These are phyloP conservation scores for Hymenoscyphus salicellus DNA, from an alignment of 2,329 filamentous ascomycete species.

Conservation along the genomic window DNA sequence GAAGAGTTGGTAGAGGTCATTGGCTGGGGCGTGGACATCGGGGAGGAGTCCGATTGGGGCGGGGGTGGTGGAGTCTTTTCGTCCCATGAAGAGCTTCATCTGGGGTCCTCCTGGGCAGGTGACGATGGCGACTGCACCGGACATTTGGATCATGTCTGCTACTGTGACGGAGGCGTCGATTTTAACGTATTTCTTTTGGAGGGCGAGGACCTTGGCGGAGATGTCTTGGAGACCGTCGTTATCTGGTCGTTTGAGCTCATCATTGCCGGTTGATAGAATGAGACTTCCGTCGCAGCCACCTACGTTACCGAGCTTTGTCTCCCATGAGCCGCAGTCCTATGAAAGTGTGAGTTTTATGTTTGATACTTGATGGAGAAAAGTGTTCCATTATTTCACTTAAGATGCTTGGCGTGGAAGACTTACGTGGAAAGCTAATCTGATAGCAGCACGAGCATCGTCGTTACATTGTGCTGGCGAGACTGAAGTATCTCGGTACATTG, in stretches of 20 bases:
- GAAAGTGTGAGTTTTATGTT: slow-evolving; percentile 12
- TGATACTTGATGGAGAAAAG: neutral
- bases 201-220: slow-evolving; percentile 12
- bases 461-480: slow-evolving; percentile 19
- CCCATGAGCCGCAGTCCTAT: slow-evolving; percentile 24
- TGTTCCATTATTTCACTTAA: neutral
- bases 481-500: slow-evolving; percentile 14
- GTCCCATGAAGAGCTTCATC: slow-evolving; percentile 19
- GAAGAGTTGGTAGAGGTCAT: slow-evolving; percentile 34
- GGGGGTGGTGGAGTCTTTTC: slow-evolving; percentile 15
- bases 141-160: slow-evolving; percentile 23
- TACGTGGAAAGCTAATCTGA: slow-evolving; percentile 16
- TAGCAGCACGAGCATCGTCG: slow-evolving; percentile 23
- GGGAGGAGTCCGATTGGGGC: slow-evolving; percentile 1
- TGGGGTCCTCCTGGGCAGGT: slow-evolving; percentile 20
- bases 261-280: slow-evolving; percentile 11
- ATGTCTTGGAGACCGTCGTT: slow-evolving; percentile 25
- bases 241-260: slow-evolving; percentile 12
- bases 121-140: slow-evolving; percentile 17
- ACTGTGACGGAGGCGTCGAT: slow-evolving; percentile 6
- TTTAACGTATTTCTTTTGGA: slow-evolving; percentile 14
- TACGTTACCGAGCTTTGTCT: slow-evolving; percentile 13
- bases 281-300: slow-evolving; percentile 25
- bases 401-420: neutral
- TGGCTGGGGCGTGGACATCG: slow-evolving; percentile 1